Evolutionary conservation across 1,139 yeast species (phyloP), one percentile per base, ranked within the genome.

Genomic region (Suhomyces terraborum): DNA sequence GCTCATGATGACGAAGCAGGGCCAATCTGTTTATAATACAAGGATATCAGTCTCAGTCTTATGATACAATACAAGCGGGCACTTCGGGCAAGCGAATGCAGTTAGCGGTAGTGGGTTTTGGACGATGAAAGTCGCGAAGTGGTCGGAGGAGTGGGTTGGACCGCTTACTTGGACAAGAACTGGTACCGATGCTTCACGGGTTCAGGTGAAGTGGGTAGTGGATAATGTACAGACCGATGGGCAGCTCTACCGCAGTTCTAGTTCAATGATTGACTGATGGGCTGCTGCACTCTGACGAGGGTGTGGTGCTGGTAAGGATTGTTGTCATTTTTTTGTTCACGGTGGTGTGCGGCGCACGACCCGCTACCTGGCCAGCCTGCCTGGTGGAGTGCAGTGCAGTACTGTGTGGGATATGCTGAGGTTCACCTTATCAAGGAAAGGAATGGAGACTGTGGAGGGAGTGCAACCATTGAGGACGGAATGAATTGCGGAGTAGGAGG

Each of bases 271-370:
- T 28, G 38, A 36, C 40, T 29, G 35, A 30, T 36, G 26, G 31
- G 35, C 36, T 28, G 36, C 38, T 32, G 40, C 29, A 32, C 38
- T 36, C 25, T 24, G 35, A 29, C 34, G 35, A 18, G 26, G 38
- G 35, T 35, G 28, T 38, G 32, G 35, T 33, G 37, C 31, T 30
- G 36, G 39, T 41, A 37, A 35, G 45, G 45, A 41, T 41, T 41
- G 45, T 41, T 41, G 44, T 41, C 45, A 38, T 38, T 41, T 41
- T 41, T 41, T 41, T 38, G 41, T 41, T 41, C 45, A 37, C 24
- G 17, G 36, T 22, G 38, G 24, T 37, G 41, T 34, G 37, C 23
- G 9, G 39, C 24, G 39, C 45, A 41, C 45, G 45, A 41, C 45
- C 42, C 17, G 19, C 20, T 16, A 7, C 12, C n/a, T n/a, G n/a